A percentile compares a stretch with the other conserved stretches of the same genome.
Conservation (phyloP, 75 land plant species). For the Sequoia sempervirens region DNA sequence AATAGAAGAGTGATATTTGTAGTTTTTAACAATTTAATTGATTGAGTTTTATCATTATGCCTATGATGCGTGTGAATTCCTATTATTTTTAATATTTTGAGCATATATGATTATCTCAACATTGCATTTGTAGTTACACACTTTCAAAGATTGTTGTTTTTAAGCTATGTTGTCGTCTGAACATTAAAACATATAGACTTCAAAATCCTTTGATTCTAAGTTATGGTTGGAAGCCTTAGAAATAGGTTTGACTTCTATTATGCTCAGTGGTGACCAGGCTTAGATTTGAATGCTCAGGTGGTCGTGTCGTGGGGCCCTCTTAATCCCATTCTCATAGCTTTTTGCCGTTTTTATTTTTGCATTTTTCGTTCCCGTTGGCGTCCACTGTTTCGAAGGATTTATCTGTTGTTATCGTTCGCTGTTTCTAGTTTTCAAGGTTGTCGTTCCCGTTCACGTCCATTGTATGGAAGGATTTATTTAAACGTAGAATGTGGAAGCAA, state of each 20-base stretch:
- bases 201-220: not conserved
- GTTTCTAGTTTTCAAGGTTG: too few relatives aligned
- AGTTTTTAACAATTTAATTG: not conserved
- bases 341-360: too few relatives aligned
- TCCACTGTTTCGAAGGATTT: too few relatives aligned
- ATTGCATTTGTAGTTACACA: not conserved
- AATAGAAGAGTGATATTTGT: too few relatives aligned
- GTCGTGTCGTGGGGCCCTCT: too few relatives aligned
- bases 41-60: not conserved
- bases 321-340: too few relatives aligned
- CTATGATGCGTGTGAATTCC: not conserved
- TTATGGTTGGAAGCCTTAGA: not conserved
- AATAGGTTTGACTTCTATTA: not conserved
- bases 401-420: too few relatives aligned
- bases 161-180: not conserved
- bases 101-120: not conserved
- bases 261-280: not conserved
- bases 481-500: too few relatives aligned
- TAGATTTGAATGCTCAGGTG: too few relatives aligned
- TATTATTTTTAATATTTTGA: not conserved
- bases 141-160: not conserved
- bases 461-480: too few relatives aligned
- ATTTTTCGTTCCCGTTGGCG: too few relatives aligned
- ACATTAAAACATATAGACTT: not conserved
- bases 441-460: too few relatives aligned